Base-by-base conservation (phyloP, 768 basidiomycete genomes). In the Auriculariales sp. region DNA sequence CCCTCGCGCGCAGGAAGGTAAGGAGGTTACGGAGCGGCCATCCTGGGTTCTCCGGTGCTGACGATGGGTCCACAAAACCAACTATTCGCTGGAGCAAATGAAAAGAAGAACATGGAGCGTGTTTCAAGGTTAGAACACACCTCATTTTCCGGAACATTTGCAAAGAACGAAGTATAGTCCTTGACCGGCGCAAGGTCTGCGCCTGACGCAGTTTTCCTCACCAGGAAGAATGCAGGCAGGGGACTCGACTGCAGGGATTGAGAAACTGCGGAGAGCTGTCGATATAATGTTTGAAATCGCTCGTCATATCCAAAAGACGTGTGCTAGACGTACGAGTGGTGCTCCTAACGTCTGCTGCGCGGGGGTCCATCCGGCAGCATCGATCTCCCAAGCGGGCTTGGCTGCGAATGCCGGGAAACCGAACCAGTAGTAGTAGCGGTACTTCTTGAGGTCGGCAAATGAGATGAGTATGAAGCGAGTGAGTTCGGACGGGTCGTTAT, bases 341-440 rank as follows among this genome's bases (percentile, higher is more conserved):
- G n/a, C n/a, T n/a, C n/a, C n/a, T n/a, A n/a, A n/a, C n/a, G n/a
- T n/a, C n/a, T n/a, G n/a, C n/a, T n/a, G 62, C 3, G 77, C 82
- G 28, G 55, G 48, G 46, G 60, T 66, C 78, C 84, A 85, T 0
- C 81, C 83, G 10, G 65, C 59, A 4, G 71, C 74, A 29, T 69
- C 67, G 55, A 87, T 81, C 68, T 88, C 82, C 93, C 93, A 97
- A 4, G 83, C 78, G 5, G 95, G 92, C 56, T 88, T 90, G 19
- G 86, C 71, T 0, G 83, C 81, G 55, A 97, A 81, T 0, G 93
- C 90, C 2, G 95, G 94, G 63, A 97, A 95, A 0, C 87, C 85
- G 59, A 97, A 97, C 95, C 94, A 99, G 66, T 97, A 97, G 59
- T 83, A 92, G 62, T 91, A 98, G 56, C 83, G 84, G 71, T 95